Evolutionary conservation across 106 monocot genomes (phyloP).

Genomic region (Narthecium ossifragum): DNA sequence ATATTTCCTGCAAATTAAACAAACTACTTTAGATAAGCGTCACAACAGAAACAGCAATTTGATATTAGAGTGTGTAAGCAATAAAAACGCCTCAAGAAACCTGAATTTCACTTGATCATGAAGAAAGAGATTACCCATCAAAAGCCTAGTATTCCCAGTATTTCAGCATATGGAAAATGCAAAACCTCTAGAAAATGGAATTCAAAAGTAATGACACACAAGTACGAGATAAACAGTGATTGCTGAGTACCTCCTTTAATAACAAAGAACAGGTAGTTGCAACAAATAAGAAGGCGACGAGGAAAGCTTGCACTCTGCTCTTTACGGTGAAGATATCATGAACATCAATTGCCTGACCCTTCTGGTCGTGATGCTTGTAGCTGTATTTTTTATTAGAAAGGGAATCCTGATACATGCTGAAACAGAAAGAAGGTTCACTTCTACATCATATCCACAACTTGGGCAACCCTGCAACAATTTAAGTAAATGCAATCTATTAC

Average conservation of each 20-base stretch:
- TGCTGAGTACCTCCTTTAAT: slow-evolving; percentile 19
- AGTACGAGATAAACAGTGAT: background rate
- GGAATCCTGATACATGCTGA: slow-evolving; percentile 4
- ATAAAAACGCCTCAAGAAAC: too few relatives aligned
- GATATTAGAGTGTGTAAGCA: too few relatives aligned
- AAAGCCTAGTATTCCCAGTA: too few relatives aligned
- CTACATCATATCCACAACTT: too few relatives aligned
- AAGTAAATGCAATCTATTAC: too few relatives aligned
- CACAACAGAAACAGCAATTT: too few relatives aligned
- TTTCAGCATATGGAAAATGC: too few relatives aligned
- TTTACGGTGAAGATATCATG: slow-evolving; percentile 33
- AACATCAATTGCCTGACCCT: slow-evolving; percentile 22
- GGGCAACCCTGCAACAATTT: too few relatives aligned
- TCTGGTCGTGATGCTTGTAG: slow-evolving; percentile 18
- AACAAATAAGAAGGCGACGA: slow-evolving; percentile 15
- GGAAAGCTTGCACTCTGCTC: slow-evolving; percentile 16
- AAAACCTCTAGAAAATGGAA: background rate
- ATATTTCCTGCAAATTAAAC: background rate
- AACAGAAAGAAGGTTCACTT: too few relatives aligned
- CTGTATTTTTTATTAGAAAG: slow-evolving; percentile 15
- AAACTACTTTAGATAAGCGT: too few relatives aligned
- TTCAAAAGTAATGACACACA: background rate
- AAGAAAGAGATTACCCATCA: too few relatives aligned
- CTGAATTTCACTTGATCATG: too few relatives aligned
- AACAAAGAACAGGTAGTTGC: slow-evolving; percentile 7